A percentile compares a stretch with the other conserved stretches of the same genome.
phyloP scores from a whole-genome alignment of 164 flowering plant genomes.

The Cinnamomum chago region DNA sequence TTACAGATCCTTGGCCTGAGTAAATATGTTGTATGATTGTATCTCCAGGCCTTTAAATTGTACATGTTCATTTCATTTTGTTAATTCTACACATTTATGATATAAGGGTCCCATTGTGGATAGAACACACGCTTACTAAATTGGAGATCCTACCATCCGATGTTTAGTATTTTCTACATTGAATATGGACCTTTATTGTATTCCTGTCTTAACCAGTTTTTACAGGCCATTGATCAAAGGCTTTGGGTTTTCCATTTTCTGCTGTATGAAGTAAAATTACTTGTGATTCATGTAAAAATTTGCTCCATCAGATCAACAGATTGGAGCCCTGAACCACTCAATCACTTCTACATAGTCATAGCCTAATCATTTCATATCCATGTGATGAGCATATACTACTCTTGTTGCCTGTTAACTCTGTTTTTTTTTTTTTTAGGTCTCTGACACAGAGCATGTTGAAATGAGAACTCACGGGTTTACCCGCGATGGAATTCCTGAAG shows the following conservation, averaged over 20 bases:
- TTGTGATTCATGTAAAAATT: no score
- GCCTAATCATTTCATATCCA: background rate
- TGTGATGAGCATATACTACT: background rate
- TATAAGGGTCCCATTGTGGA: background rate
- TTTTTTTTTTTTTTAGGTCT: slow-evolving; percentile 30
- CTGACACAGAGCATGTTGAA: slow-evolving; percentile 43
- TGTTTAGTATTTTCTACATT: background rate
- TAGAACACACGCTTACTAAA: background rate
- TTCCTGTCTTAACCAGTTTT: background rate
- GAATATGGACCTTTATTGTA: background rate
- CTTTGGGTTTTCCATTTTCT: background rate
- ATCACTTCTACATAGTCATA: no score
- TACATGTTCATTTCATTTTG: background rate
- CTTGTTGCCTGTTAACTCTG: background rate
- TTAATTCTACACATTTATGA: background rate
- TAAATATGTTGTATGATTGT: background rate
- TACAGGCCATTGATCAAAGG: background rate
- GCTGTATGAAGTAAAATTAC: background rate
- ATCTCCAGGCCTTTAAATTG: background rate
- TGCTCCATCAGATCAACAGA: no score
- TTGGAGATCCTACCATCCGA: background rate
- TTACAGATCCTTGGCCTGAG: background rate
- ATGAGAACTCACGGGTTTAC: slow-evolving; percentile 55
- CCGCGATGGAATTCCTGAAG: slow-evolving; percentile 63
- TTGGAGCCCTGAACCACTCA: no score